Conservation (phyloP, 768 basidiomycete species). For the Agaricus subrufescens region DNA sequence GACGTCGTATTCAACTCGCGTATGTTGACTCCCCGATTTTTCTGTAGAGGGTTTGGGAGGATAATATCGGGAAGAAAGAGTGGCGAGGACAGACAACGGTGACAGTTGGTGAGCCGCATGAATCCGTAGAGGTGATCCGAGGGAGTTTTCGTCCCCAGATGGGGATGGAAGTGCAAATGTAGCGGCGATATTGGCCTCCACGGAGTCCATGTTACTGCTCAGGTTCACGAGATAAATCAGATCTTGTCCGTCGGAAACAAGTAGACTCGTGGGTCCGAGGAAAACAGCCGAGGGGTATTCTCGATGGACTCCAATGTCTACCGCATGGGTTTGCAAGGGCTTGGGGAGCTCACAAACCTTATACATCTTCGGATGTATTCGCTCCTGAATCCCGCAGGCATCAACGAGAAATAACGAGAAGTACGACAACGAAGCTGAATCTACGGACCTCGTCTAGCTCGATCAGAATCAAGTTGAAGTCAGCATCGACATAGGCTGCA, state of each 20-base stretch:
- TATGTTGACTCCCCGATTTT: constrained; percentile 21
- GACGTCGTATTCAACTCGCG: constrained; percentile 51
- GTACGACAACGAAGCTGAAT: constrained; percentile 1
- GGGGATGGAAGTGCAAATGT: constrained; percentile 44
- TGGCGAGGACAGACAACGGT: constrained; percentile 34
- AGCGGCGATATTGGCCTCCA: constrained; percentile 32
- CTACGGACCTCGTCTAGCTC: constrained; percentile 52
- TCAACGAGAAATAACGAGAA: constrained; percentile 9
- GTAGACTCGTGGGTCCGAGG: constrained; percentile 39
- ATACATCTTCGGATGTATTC: constrained; percentile 45
- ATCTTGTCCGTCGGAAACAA: constrained; percentile 73
- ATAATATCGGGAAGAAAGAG: constrained; percentile 60
- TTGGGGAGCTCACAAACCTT: constrained; percentile 58
- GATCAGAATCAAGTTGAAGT: constrained; percentile 57
- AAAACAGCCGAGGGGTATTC: constrained; percentile 78
- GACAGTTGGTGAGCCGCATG: constrained; percentile 35
- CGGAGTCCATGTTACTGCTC: background rate
- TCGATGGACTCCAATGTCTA: constrained; percentile 33
- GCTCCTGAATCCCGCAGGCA: constrained; percentile 29
- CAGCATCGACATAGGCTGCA: constrained; percentile 66
- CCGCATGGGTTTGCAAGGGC: constrained; percentile 34
- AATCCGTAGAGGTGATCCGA: constrained; percentile 43
- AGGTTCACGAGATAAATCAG: constrained; percentile 49
- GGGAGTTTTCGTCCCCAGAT: constrained; percentile 17
- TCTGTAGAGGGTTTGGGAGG: constrained; percentile 9